Evolutionary conservation across 140 eudicot species (phyloP).

Genomic region (Cichorium intybus): DNA sequence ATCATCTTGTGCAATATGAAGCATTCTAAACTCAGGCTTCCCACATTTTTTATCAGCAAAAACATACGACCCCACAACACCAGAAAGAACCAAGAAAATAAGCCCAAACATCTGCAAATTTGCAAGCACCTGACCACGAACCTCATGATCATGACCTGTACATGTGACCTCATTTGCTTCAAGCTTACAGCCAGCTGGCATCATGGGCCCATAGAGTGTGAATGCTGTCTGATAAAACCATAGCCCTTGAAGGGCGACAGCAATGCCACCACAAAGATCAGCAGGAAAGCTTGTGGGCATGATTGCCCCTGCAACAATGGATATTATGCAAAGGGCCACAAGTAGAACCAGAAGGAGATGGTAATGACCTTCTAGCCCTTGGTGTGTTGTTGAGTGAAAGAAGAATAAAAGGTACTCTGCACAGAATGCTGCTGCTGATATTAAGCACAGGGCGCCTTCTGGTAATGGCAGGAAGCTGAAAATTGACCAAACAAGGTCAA

Average conservation of each 20-base stretch:
- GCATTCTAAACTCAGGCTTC: constrained; percentile 23
- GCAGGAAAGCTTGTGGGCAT: constrained; percentile 81
- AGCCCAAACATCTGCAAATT: constrained; percentile 77
- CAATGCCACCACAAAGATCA: constrained; percentile 67
- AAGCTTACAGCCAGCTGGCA: constrained; percentile 79
- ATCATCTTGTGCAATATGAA: constrained; percentile 29
- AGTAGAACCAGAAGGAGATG: constrained; percentile 84
- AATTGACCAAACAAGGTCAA: constrained; percentile 22
- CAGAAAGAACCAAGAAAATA: constrained; percentile 53
- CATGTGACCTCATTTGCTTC: constrained; percentile 48
- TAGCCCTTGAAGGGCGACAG: constrained; percentile 85
- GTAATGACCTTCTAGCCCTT: constrained; percentile 90
- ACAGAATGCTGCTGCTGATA: constrained; percentile 79
- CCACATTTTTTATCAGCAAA: constrained; percentile 46
- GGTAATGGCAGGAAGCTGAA: constrained; percentile 83
- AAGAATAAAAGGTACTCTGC: constrained; percentile 83
- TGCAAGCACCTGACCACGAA: constrained; percentile 72
- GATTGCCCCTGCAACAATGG: constrained; percentile 60
- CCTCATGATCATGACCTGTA: constrained; percentile 39
- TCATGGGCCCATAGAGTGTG: constrained; percentile 87
- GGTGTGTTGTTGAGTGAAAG: constrained; percentile 88
- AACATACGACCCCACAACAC: constrained; percentile 54
- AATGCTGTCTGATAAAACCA: constrained; percentile 95
- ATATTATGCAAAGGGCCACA: constrained; percentile 63
- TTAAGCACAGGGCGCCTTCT: constrained; percentile 69